Evolutionary conservation across 2,329 filamentous ascomycete genomes (phyloP), one percentile per base, ranked within the genome.

Genomic region (Hirsutella minnesotensis): DNA sequence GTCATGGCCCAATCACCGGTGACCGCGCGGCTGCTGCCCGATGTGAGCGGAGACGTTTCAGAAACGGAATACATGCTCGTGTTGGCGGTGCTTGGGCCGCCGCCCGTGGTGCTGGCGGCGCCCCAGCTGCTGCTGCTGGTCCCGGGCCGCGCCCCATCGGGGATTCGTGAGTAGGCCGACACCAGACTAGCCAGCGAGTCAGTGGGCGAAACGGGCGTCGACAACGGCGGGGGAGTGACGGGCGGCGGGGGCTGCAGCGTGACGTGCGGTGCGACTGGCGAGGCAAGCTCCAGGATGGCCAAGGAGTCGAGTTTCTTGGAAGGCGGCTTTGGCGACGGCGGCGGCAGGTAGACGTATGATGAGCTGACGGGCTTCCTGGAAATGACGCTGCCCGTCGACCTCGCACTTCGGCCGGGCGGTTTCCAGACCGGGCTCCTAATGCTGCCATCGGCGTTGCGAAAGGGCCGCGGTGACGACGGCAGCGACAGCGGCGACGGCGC

Each of bases 181-280:
- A 78, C 51, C 10, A 78, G 58, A 53, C 73, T 77, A 13, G 67
- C 73, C 41, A 77, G 58, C 9, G 74, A 77, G 20, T 66, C 65
- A 2, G 63, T 61, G 3, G 70, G 67, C 35, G 70, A 69, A 39
- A 45, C 47, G 52, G 43, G 47, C 38, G 48, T 46, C 48, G 52
- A 55, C 13, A 16, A 18, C 33, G 4, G 15, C 49, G 41, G 53
- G 51, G 35, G 53, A 47, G 45, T 47, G 41, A 37, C 42, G 29
- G 39, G 38, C 42, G 36, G 44, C 19, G 39, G 38, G 41, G 36
- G 44, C 20, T 41, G 44, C 44, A 46, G 27, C 27, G 35, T 21
- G 20, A 12, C 18, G 9, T 20, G 36, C 9, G 18, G 36, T 12
- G 13, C 13, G 15, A 12, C 37, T 13, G 20, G 30, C 27, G 18